These are phyloP conservation scores for Buxus sempervirens DNA, from an alignment of 164 flowering plant species.

Conservation along the genomic window DNA sequence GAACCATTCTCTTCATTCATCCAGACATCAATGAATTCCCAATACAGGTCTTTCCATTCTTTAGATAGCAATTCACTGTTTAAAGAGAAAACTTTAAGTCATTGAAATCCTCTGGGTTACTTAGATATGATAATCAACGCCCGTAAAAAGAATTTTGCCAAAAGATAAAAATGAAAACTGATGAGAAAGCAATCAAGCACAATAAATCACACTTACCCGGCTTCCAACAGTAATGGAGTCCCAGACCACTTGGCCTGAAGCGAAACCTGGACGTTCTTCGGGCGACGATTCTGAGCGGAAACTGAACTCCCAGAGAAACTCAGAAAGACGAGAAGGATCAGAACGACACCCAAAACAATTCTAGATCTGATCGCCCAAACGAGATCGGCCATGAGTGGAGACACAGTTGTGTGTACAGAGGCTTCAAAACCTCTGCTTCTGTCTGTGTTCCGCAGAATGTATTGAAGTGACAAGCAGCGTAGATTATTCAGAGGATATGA, in stretches of 20 bases:
- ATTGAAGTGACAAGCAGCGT: no score
- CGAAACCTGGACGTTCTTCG: constrained; percentile 91
- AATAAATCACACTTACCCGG: constrained; percentile 52
- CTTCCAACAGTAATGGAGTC: constrained; percentile 88
- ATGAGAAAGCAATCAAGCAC: not conserved
- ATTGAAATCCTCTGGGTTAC: not conserved
- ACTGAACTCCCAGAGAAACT: constrained; percentile 25
- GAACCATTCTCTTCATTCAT: constrained; percentile 35
- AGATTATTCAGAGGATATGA: no score
- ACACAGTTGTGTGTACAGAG: no score
- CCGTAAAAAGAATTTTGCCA: not conserved
- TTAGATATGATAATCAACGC: not conserved
- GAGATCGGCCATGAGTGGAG: no score
- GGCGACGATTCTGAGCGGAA: constrained; percentile 49
- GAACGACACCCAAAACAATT: constrained; percentile 20
- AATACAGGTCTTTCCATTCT: constrained; percentile 72
- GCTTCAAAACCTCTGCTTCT: no score
- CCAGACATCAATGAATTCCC: constrained; percentile 89
- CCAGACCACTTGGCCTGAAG: constrained; percentile 98
- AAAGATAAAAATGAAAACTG: not conserved
- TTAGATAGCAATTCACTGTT: constrained; percentile 82
- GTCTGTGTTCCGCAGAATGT: no score
- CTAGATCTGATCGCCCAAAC: constrained; percentile 32
- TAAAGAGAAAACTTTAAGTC: constrained; percentile 4
- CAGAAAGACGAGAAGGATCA: constrained; percentile 15